phyloP scores from a whole-genome alignment of 192 early-diverging fungal species.

The Funneliformis mosseae region DNA sequence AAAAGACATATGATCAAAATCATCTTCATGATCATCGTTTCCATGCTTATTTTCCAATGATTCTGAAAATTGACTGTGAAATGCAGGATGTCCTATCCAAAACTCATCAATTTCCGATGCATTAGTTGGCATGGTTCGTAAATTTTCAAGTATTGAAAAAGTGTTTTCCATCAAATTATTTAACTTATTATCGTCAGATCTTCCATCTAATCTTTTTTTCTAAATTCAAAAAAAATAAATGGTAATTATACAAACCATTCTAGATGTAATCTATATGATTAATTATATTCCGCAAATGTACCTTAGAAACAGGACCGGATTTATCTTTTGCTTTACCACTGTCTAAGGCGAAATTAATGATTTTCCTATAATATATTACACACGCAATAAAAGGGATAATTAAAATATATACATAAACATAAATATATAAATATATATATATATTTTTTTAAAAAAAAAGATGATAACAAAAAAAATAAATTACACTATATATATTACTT shows the following conservation, averaged over 20 bases:
- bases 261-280: neutral
- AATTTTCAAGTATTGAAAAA: conserved; percentile 58
- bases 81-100: conserved; percentile 62
- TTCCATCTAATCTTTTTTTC: conserved; percentile 42
- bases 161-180: conserved; percentile 57
- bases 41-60: conserved; percentile 30
- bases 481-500: conserved; percentile 3
- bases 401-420: too few species aligned
- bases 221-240: neutral
- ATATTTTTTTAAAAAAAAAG: neutral
- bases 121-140: conserved; percentile 62
- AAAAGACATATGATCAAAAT: conserved; percentile 37
- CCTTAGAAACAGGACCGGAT: conserved; percentile 30
- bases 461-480: neutral
- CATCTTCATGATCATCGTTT: conserved; percentile 36
- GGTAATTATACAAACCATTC: neutral
- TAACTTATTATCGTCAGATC: conserved; percentile 38
- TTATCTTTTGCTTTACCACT: conserved; percentile 21
- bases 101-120: conserved; percentile 58
- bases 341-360: conserved; percentile 1
- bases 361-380: neutral
- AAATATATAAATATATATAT: neutral
- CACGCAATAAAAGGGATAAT: too few species aligned
- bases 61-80: neutral
- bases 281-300: neutral